Base-by-base conservation (phyloP, 805 yeast species). In the Yarrowia hollandica region DNA sequence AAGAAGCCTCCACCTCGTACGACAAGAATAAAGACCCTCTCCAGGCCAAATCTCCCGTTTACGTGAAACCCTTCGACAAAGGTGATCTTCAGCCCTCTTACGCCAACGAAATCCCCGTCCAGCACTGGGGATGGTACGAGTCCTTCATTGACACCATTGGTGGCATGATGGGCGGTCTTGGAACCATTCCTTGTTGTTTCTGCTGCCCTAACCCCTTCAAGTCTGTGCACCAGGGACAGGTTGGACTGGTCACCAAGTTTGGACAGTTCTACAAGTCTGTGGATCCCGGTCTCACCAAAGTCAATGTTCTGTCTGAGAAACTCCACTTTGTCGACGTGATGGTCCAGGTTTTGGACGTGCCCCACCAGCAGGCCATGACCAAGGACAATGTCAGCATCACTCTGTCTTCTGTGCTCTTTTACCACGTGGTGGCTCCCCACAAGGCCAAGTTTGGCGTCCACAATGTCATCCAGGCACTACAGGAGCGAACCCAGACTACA, bases 401-500 rank as follows among this genome's bases (percentile, higher is more conserved):
- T n/a, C 73, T 84, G 61, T 82, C 86, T 37, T 82, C 87, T 10
- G 89, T 85, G 23, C 77, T 85, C 33, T 84, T 84, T 70, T 85
- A 80, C 73, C 83, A 83, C 67, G 80, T 85, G 63, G 75, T 81
- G 34, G 84, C 84, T 63, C 90, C 90, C 1, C 85, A 83, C 66
- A 80, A 78, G 74, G 86, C 90, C 15, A 73, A 77, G 56, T 84
- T 79, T 65, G 80, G 83, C 26, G 82, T 85, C 62, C 69, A 75
- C 30, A 71, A 82, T 65, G 79, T 85, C 60, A 76, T 77, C 61
- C 71, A 69, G 39, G 86, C 90, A 15, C 75, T 85, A 58, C 71
- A 76, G 57, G 89, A 84, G 68, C 76, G 89, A 68, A 84, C 89
- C 5, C 88, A 84, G 70, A 85, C 88, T 39, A 85, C 90, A 3